phyloP scores from a whole-genome alignment of 2,329 filamentous ascomycete species.

The Didymella lethalis region DNA sequence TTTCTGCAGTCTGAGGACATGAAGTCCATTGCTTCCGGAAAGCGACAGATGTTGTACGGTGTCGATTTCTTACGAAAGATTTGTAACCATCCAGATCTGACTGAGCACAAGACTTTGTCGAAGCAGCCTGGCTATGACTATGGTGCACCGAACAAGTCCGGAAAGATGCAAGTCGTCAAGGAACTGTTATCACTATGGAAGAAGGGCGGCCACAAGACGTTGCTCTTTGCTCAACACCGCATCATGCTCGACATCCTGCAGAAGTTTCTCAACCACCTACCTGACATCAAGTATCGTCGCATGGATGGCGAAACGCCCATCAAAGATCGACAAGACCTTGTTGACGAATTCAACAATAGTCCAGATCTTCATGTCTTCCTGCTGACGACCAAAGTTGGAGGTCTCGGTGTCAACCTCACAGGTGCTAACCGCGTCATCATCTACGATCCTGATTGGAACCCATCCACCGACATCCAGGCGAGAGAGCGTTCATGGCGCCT shows the following conservation, averaged over 20 bases:
- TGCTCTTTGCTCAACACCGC: slow-evolving; percentile 90
- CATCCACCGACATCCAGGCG: slow-evolving; percentile 93
- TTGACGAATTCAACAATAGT: slow-evolving; percentile 90
- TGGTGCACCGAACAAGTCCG: slow-evolving; percentile 79
- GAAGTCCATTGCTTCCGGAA: slow-evolving; percentile 77
- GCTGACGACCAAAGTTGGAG: slow-evolving; percentile 93
- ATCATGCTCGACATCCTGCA: slow-evolving; percentile 97
- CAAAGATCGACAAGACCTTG: slow-evolving; percentile 84
- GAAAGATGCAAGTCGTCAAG: slow-evolving; percentile 95
- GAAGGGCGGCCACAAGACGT: slow-evolving; percentile 87
- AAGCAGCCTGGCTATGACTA: slow-evolving; percentile 75
- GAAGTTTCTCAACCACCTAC: slow-evolving; percentile 73
- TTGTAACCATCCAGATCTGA: slow-evolving; percentile 94
- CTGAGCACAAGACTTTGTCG: slow-evolving; percentile 69
- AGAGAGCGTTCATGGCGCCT: slow-evolving; percentile 94
- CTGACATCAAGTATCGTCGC: slow-evolving; percentile 77
- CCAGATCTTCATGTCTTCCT: slow-evolving; percentile 85
- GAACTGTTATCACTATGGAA: slow-evolving; percentile 89
- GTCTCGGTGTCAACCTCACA: slow-evolving; percentile 91
- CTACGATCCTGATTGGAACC: slow-evolving; percentile 98
- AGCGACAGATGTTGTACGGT: slow-evolving; percentile 82
- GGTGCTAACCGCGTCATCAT: slow-evolving; percentile 97
- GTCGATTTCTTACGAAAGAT: slow-evolving; percentile 95
- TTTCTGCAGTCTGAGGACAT: slow-evolving; percentile 88
- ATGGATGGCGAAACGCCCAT: slow-evolving; percentile 96